Evolutionary conservation across 805 yeast genomes (phyloP).

Genomic region (Ogataea pilisensis): DNA sequence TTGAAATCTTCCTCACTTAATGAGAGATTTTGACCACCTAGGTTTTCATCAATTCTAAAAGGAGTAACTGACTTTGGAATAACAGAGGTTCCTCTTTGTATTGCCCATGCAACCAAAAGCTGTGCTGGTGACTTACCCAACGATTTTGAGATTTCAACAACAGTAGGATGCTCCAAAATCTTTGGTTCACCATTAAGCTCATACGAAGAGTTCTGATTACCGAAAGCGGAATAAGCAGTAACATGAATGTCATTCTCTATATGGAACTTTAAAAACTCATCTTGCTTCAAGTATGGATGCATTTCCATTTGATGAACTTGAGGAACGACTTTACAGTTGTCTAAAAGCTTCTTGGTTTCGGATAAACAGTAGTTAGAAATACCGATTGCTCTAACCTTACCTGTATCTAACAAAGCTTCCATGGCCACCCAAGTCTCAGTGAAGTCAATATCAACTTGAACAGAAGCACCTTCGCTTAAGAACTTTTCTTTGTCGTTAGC

Average conservation of each 20-base stretch:
- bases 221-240: conserved; percentile 77
- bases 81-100: conserved; percentile 48
- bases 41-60: conserved; percentile 36
- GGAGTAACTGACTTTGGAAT: conserved; percentile 44
- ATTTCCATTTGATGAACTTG: conserved; percentile 63
- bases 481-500: conserved; percentile 37
- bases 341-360: conserved; percentile 49
- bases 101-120: conserved; percentile 52
- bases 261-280: conserved; percentile 48
- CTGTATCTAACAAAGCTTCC: conserved; percentile 54
- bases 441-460: conserved; percentile 35
- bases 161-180: conserved; percentile 38
- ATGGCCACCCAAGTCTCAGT: conserved; percentile 61
- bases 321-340: conserved; percentile 43
- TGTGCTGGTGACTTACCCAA: conserved; percentile 42
- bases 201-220: conserved; percentile 50
- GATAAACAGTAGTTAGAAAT: conserved; percentile 68
- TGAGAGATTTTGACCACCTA: conserved; percentile 25
- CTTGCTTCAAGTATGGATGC: conserved; percentile 67
- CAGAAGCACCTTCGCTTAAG: conserved; percentile 33
- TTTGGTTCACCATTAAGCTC: conserved; percentile 38
- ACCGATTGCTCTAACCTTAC: conserved; percentile 65
- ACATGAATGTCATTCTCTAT: conserved; percentile 46
- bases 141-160: conserved; percentile 42
- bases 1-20: conserved; percentile 35